These are phyloP conservation scores for Rhizopogon salebrosus DNA, from an alignment of 768 basidiomycete species.

Conservation along the genomic window DNA sequence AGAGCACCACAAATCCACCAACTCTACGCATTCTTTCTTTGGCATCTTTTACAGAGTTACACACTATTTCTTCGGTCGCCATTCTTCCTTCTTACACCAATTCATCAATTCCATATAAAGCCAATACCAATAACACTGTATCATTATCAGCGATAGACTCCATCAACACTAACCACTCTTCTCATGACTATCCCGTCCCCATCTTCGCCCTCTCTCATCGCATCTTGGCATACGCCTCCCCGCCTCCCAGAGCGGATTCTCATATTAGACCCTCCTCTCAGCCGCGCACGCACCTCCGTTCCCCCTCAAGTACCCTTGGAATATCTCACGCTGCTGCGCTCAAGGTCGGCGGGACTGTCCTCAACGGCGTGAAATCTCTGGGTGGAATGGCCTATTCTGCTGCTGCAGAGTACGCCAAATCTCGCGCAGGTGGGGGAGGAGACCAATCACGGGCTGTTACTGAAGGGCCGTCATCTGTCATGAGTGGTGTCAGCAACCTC, in stretches of 20 bases:
- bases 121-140: slow-evolving; percentile 35
- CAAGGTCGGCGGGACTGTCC: slow-evolving; percentile 55
- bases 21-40: slow-evolving; percentile 54
- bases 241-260: slow-evolving; percentile 24
- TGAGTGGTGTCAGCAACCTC: slow-evolving; percentile 26
- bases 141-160: slow-evolving; percentile 31
- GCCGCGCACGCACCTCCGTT: slow-evolving; percentile 18
- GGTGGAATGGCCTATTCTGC: slow-evolving; percentile 58
- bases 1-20: slow-evolving; percentile 57
- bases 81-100: slow-evolving; percentile 39
- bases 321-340: slow-evolving; percentile 47
- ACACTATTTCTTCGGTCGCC: slow-evolving; percentile 41
- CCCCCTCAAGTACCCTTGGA: slow-evolving; percentile 23
- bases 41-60: slow-evolving; percentile 44
- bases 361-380: slow-evolving; percentile 59
- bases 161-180: slow-evolving; percentile 1
- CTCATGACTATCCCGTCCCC: slow-evolving; percentile 28
- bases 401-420: slow-evolving; percentile 35
- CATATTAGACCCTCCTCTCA: slow-evolving; percentile 10
- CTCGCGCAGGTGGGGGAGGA: slow-evolving; percentile 20
- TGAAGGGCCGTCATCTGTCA: slow-evolving; percentile 13
- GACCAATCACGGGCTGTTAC: slow-evolving; percentile 5
- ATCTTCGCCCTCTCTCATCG: slow-evolving; percentile 58
- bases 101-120: slow-evolving; percentile 25
- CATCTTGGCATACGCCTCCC: slow-evolving; percentile 56